Evolutionary conservation across 148 eudicot species (phyloP), one percentile per base, ranked within the genome.

Genomic region (Nepenthes gracilis): DNA sequence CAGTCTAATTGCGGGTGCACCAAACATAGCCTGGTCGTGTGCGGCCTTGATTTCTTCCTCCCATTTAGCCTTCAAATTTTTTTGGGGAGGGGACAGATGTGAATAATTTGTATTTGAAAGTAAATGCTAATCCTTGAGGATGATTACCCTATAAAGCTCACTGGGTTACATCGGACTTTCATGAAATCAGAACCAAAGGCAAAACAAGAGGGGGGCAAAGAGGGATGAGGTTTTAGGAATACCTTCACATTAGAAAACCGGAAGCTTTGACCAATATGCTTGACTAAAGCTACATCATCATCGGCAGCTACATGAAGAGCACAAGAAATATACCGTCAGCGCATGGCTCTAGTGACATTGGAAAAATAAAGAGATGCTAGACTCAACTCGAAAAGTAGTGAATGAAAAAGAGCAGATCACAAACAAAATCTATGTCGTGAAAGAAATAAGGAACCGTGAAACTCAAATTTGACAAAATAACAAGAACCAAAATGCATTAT

Each of bases 11-110:
- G 69, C 76, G 35, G 96, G 72, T 43, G 78, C 83, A 70, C 98
- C 98, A 81, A 92, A 92, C 73, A 92, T 92, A 58, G 98, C 96
- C 64, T 84, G 80, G 38, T 92, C 98, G 52, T 92, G 98, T 64
- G 93, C 88, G 63, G 77, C 80, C 78, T 73, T 75, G 33, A 93
- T 64, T 48, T 75, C 64, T 35, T 93, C 95, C 82, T 82, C 96
- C 56, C 67, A 78, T 63, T 67, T 88, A 35, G 85, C 74, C 98
- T 93, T 69, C 35, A 74, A 58, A 64, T 34, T 36, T 12, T 12
- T 6, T 23, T 23, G 23, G 23, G 23, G 23, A 23, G 23, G 23
- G 23, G 0, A 23, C 23, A 23, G 23, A 23, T 23, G 23, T 23
- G 23, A 23, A 23, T 23, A 23, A 23, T 23, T 23, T 23, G 23